phyloP scores from a whole-genome alignment of 768 basidiomycete species.

The Phanerochaete sordida region DNA sequence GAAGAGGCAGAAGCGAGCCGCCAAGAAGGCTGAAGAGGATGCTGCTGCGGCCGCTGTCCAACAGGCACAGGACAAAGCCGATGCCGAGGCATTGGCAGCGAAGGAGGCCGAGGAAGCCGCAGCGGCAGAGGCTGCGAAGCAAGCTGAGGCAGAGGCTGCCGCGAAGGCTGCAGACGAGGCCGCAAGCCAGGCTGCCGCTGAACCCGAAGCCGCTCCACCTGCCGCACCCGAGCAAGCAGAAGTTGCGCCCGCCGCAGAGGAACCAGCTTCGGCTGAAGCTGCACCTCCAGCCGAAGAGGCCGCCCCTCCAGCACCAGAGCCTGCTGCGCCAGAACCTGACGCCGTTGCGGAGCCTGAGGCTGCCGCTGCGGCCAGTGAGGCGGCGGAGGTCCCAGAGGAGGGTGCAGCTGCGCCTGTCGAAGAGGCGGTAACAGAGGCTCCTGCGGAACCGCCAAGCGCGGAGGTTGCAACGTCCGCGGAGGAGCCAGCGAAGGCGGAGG shows the following conservation, averaged over 20 bases:
- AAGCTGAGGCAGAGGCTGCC: conserved; percentile 19
- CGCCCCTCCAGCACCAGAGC: not conserved
- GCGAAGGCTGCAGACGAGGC: not conserved
- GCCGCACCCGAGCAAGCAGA: conserved; percentile 16
- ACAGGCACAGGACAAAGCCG: too few relatives aligned
- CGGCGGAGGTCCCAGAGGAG: not conserved
- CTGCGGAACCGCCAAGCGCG: conserved; percentile 1
- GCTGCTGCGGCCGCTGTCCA: not conserved
- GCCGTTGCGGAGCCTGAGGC: not conserved
- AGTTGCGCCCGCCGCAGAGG: not conserved
- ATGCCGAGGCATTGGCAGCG: conserved; percentile 8
- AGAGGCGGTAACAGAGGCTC: not conserved
- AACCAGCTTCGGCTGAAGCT: not conserved
- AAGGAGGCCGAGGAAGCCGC: conserved; percentile 13
- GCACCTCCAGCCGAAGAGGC: not conserved
- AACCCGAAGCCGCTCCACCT: conserved; percentile 7
- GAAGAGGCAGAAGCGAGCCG: too few relatives aligned
- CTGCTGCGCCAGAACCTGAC: not conserved
- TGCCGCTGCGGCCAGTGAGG: not conserved
- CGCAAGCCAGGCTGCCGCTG: conserved; percentile 20
- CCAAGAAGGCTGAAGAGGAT: conserved; percentile 21
- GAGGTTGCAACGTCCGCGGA: not conserved
- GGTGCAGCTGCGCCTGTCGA: not conserved
- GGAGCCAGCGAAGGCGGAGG: not conserved
- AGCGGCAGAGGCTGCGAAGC: conserved; percentile 22